A percentile compares a stretch with the other conserved stretches of the same genome.
These are phyloP conservation scores for Pogostemon cablin DNA, from an alignment of 257 asterid genomes.

Conservation along the genomic window DNA sequence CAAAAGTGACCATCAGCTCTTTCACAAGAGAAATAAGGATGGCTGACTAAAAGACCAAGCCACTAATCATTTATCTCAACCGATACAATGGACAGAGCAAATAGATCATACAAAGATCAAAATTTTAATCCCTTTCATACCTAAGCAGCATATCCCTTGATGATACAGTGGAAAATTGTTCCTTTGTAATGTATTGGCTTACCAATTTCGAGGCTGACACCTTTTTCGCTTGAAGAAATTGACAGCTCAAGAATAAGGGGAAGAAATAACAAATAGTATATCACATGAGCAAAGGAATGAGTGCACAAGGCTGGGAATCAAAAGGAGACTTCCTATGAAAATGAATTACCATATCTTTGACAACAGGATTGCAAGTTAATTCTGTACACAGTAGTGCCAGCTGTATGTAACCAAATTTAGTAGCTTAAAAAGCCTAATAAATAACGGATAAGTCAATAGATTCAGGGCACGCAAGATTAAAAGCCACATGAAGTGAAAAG, in stretches of 20 bases:
- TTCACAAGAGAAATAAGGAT: slow-evolving; percentile 83
- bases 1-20: slow-evolving; percentile 86
- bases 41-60: slow-evolving; percentile 58
- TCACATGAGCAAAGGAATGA: not conserved
- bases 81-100: slow-evolving; percentile 34
- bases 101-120: slow-evolving; percentile 33
- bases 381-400: not conserved
- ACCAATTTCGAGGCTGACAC: slow-evolving; percentile 69
- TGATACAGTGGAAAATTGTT: slow-evolving; percentile 80
- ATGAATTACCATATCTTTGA: slow-evolving; percentile 3
- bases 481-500: not conserved
- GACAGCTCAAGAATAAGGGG: not conserved
- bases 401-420: not conserved
- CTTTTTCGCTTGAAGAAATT: slow-evolving; percentile 77
- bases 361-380: not conserved
- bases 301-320: not conserved
- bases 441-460: not conserved
- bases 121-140: slow-evolving; percentile 42
- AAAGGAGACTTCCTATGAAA: not conserved
- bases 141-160: slow-evolving; percentile 81
- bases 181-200: slow-evolving; percentile 91
- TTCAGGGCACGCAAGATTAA: not conserved
- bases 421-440: slow-evolving; percentile 6
- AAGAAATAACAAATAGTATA: not conserved
- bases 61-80: slow-evolving; percentile 47